phyloP scores from a whole-genome alignment of 2,329 filamentous ascomycete genomes.

The Arthrobotrys musiformis region DNA sequence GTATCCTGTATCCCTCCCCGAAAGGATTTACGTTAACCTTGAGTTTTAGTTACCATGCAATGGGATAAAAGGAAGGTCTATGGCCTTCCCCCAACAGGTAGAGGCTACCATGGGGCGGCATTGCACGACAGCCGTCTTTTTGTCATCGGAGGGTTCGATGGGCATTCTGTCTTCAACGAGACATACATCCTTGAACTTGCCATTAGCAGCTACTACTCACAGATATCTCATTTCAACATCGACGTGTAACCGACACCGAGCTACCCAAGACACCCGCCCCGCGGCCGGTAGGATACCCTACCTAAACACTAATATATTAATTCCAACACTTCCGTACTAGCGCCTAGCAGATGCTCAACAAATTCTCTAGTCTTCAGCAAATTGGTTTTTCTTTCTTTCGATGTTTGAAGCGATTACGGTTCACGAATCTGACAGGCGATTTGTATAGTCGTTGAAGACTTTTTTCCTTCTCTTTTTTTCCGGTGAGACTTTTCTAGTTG shows the following conservation, averaged over 20 bases:
- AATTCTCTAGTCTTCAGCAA: slow-evolving; percentile 44
- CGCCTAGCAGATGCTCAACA: slow-evolving; percentile 5
- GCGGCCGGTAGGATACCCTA: slow-evolving; percentile 59
- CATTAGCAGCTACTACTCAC: slow-evolving; percentile 77
- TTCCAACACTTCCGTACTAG: background rate
- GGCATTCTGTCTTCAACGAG: slow-evolving; percentile 72
- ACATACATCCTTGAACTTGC: slow-evolving; percentile 75
- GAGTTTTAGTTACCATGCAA: slow-evolving; percentile 72
- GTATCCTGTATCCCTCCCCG: background rate
- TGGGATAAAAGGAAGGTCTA: slow-evolving; percentile 76
- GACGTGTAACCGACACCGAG: slow-evolving; percentile 67
- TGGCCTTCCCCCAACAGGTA: slow-evolving; percentile 71
- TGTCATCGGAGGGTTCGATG: slow-evolving; percentile 75
- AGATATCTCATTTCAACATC: slow-evolving; percentile 78
- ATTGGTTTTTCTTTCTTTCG: slow-evolving; percentile 33
- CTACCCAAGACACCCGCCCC: slow-evolving; percentile 40
- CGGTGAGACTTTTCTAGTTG: background rate
- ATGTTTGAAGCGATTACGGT: slow-evolving; percentile 51
- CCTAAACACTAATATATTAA: slow-evolving; percentile 58
- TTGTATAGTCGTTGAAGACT: slow-evolving; percentile 1
- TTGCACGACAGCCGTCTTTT: slow-evolving; percentile 74
- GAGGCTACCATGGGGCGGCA: slow-evolving; percentile 75
- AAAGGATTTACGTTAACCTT: background rate
- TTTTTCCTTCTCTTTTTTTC: background rate
- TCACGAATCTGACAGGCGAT: slow-evolving; percentile 37